Evolutionary conservation across 306 rosid species (phyloP).

Genomic region (Dalbergia cultrata): DNA sequence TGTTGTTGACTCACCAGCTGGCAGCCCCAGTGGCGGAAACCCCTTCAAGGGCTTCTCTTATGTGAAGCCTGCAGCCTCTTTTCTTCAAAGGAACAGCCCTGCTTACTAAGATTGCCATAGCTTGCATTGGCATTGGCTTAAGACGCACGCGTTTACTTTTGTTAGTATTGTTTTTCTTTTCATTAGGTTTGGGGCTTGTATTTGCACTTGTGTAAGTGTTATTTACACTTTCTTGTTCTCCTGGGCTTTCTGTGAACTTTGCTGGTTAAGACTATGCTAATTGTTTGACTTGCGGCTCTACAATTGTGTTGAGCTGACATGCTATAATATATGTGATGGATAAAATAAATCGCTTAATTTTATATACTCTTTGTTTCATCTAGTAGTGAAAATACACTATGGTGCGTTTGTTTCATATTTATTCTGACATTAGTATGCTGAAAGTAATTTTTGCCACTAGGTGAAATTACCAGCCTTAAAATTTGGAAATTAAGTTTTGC

Average conservation of each 20-base stretch:
- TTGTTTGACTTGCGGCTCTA: conserved; percentile 39
- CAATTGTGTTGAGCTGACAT: conserved; percentile 41
- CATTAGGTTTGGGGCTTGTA: conserved; percentile 16
- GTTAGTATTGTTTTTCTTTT: conserved; percentile 8
- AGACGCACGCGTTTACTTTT: conserved; percentile 10
- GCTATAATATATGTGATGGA: conserved; percentile 21
- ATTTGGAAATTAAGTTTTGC: background rate
- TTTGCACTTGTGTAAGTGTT: conserved; percentile 27
- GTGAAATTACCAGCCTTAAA: background rate
- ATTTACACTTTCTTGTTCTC: conserved; percentile 7
- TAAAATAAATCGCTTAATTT: conserved; percentile 35
- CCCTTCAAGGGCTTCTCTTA: conserved; percentile 82
- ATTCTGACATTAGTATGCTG: background rate
- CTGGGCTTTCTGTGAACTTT: conserved; percentile 24
- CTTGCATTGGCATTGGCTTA: conserved; percentile 15
- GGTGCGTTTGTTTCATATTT: no score
- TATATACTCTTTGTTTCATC: background rate
- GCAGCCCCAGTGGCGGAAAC: conserved; percentile 83
- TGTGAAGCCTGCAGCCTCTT: conserved; percentile 83
- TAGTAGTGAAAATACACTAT: no score
- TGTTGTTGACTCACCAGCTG: conserved; percentile 82
- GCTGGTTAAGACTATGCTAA: conserved; percentile 16
- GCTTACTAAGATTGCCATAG: conserved; percentile 27
- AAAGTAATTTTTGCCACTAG: background rate
- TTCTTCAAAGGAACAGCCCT: conserved; percentile 65